phyloP scores from a whole-genome alignment of 2,329 filamentous ascomycete species.

The Mycosphaerella arachidis region DNA sequence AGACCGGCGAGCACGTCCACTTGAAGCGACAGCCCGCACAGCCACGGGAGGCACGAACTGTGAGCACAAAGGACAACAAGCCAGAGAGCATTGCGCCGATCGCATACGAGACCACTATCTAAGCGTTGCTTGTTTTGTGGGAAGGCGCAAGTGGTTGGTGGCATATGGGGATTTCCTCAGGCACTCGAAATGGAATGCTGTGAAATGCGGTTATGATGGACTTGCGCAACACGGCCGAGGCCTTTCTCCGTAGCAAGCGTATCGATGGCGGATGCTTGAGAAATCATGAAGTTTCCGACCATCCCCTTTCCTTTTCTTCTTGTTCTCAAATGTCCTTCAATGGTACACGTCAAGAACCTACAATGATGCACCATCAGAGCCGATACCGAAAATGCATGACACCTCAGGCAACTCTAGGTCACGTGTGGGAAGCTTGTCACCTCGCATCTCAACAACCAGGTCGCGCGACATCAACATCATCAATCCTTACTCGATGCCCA shows the following conservation, averaged over 20 bases:
- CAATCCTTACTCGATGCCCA: conserved; percentile 5
- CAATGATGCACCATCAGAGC: background rate
- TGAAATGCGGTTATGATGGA: conserved; percentile 7
- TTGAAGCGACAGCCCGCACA: conserved; percentile 84
- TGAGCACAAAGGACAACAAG: conserved; percentile 75
- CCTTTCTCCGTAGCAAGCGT: conserved; percentile 25
- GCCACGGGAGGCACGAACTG: conserved; percentile 75
- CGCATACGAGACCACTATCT: conserved; percentile 98
- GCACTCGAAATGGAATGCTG: conserved; percentile 13
- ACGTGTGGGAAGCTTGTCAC: background rate
- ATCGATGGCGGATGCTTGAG: conserved; percentile 24
- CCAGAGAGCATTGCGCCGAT: conserved; percentile 89
- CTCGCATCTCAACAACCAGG: background rate
- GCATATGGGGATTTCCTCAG: conserved; percentile 14
- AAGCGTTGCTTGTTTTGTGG: conserved; percentile 41
- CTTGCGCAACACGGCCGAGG: conserved; percentile 11
- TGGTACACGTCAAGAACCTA: background rate
- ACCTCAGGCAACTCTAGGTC: background rate
- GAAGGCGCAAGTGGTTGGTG: conserved; percentile 20
- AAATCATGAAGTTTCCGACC: background rate
- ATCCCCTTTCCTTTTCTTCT: background rate
- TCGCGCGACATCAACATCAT: conserved; percentile 3
- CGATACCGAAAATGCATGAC: background rate
- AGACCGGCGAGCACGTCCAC: conserved; percentile 77
- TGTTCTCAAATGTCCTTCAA: background rate